These are phyloP conservation scores for Cornus controversa DNA, from an alignment of 148 eudicot genomes.

Conservation along the genomic window DNA sequence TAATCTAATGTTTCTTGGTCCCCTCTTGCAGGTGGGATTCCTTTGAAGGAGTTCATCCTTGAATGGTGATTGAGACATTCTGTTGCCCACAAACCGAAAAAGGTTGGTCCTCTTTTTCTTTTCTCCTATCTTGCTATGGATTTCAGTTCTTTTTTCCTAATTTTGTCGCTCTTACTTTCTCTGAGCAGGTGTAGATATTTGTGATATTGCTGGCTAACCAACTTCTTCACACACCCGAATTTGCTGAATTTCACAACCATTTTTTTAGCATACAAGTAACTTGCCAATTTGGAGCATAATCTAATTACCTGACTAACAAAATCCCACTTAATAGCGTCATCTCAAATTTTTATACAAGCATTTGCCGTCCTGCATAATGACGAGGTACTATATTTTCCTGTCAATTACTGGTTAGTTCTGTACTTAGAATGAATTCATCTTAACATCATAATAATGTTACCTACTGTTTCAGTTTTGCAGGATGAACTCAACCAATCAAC, in stretches of 20 bases:
- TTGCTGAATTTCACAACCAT: slow-evolving; percentile 8
- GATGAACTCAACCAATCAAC: slow-evolving; percentile 2
- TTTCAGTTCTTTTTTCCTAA: slow-evolving; percentile 19
- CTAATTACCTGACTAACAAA: slow-evolving; percentile 2
- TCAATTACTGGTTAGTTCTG: background rate
- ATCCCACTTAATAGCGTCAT: background rate
- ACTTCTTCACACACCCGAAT: slow-evolving; percentile 30
- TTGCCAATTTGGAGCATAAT: background rate
- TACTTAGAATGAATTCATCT: background rate
- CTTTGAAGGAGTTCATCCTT: slow-evolving; percentile 40
- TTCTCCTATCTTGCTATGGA: slow-evolving; percentile 7
- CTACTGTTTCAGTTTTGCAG: slow-evolving; percentile 20
- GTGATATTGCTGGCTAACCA: slow-evolving; percentile 29
- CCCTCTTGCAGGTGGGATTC: slow-evolving; percentile 46
- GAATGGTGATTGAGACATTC: slow-evolving; percentile 55
- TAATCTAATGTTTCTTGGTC: slow-evolving; percentile 33
- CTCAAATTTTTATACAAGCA: background rate
- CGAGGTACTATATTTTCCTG: background rate
- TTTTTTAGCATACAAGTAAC: slow-evolving; percentile 9
- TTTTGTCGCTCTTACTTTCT: slow-evolving; percentile 17
- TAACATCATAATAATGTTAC: background rate
- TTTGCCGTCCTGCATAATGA: background rate
- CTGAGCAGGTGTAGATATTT: slow-evolving; percentile 49
- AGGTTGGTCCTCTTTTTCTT: slow-evolving; percentile 38
- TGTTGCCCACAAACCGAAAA: slow-evolving; percentile 49